Percentiles rank a stretch among this genome's conserved stretches.
These are phyloP conservation scores for Plasmopara muralis DNA, from an alignment of 352 stramenopile species.

Conservation along the genomic window DNA sequence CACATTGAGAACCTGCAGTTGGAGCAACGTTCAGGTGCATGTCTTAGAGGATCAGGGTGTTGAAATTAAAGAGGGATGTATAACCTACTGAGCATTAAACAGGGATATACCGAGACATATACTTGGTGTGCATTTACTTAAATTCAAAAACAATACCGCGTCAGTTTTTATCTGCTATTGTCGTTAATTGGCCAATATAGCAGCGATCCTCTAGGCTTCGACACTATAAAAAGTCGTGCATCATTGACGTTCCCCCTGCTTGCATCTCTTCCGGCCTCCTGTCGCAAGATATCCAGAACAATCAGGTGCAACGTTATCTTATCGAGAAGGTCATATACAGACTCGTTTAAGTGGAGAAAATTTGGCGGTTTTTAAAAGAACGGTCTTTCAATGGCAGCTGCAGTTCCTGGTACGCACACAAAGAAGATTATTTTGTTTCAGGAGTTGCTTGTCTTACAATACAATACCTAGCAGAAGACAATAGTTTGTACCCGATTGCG, in stretches of 20 bases:
- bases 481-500: slow-evolving; percentile 83
- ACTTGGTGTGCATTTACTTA: too few species aligned
- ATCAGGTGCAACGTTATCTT: background rate
- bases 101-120: too few species aligned
- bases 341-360: background rate
- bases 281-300: background rate
- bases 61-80: too few species aligned
- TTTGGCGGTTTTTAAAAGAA: background rate
- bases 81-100: too few species aligned
- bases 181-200: background rate
- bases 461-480: slow-evolving; percentile 39
- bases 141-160: too few species aligned
- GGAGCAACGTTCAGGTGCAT: slow-evolving; percentile 23
- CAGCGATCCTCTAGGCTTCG: background rate
- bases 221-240: background rate
- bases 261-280: slow-evolving; percentile 1
- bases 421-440: slow-evolving; percentile 13
- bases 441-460: slow-evolving; percentile 11
- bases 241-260: slow-evolving; percentile 1
- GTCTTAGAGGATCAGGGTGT: too few species aligned
- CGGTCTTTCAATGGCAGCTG: slow-evolving; percentile 22
- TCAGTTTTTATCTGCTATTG: too few species aligned
- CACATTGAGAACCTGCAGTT: slow-evolving; percentile 74
- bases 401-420: slow-evolving; percentile 19
- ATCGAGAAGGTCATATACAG: background rate